These are phyloP conservation scores for Wickerhamomyces subpelliculosus DNA, from an alignment of 805 yeast species.

Conservation along the genomic window DNA sequence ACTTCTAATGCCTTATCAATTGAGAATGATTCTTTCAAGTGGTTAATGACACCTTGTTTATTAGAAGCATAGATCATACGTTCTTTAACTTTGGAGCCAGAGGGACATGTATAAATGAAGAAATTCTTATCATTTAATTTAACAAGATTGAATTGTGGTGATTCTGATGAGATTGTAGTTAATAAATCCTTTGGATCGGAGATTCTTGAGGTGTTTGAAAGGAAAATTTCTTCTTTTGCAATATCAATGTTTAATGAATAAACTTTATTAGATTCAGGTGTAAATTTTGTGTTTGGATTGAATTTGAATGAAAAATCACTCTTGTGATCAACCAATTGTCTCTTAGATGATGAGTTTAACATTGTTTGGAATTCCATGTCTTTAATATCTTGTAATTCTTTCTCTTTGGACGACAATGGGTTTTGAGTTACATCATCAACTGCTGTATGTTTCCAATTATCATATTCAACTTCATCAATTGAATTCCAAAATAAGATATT, in stretches of 20 bases:
- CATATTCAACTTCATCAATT: slow-evolving; percentile 29
- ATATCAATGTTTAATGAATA: slow-evolving; percentile 46
- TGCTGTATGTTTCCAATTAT: slow-evolving; percentile 37
- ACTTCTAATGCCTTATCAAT: slow-evolving; percentile 49
- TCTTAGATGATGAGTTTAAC: slow-evolving; percentile 23
- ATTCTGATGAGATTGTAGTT: slow-evolving; percentile 27
- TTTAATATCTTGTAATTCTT: slow-evolving; percentile 38
- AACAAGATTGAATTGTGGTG: slow-evolving; percentile 56
- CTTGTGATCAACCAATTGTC: slow-evolving; percentile 20
- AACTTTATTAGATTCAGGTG: slow-evolving; percentile 27
- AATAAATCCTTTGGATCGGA: slow-evolving; percentile 24
- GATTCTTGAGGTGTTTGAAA: slow-evolving; percentile 21
- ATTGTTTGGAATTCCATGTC: slow-evolving; percentile 32
- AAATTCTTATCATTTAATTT: slow-evolving; percentile 35
- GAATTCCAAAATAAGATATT: slow-evolving; percentile 27
- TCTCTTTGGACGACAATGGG: slow-evolving; percentile 56
- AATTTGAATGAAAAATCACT: slow-evolving; percentile 21
- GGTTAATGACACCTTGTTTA: slow-evolving; percentile 50
- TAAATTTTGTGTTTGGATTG: slow-evolving; percentile 21
- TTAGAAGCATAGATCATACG: slow-evolving; percentile 91
- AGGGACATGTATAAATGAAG: slow-evolving; percentile 84
- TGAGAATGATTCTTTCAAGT: slow-evolving; percentile 33
- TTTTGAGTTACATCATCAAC: slow-evolving; percentile 30
- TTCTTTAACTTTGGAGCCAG: slow-evolving; percentile 82
- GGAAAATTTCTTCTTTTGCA: slow-evolving; percentile 39